Conservation (phyloP, 2,329 filamentous ascomycete genomes). For the Colletotrichum siamense region DNA sequence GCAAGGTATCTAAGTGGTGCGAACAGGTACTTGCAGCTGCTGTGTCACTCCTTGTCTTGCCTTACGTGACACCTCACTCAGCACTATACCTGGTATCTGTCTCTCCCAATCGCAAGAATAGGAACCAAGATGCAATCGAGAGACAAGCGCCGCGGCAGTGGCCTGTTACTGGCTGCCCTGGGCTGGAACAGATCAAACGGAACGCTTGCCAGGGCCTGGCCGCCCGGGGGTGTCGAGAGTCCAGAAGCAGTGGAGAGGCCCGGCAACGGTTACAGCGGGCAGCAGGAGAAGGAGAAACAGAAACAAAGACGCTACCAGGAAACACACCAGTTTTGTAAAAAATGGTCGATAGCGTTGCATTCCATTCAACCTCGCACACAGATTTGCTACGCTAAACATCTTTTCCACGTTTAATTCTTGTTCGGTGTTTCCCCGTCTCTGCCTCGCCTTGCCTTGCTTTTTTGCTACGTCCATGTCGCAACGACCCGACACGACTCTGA, state of each 20-base stretch:
- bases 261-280: not conserved
- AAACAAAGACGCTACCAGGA: slow-evolving; percentile 3
- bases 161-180: not conserved
- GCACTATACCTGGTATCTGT: not conserved
- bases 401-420: not conserved
- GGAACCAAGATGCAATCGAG: not conserved
- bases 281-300: slow-evolving; percentile 10
- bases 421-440: not conserved
- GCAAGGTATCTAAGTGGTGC: not conserved
- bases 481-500: not conserved
- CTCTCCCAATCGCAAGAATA: not conserved
- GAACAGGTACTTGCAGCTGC: not conserved
- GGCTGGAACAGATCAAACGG: not conserved
- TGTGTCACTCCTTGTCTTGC: not conserved
- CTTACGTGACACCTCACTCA: not conserved
- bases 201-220: not conserved
- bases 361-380: slow-evolving; percentile 6
- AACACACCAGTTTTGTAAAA: not conserved
- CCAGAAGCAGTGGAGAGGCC: not conserved
- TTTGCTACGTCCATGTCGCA: not conserved
- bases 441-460: not conserved
- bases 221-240: not conserved
- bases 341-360: slow-evolving; percentile 1
- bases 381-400: not conserved
- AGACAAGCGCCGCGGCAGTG: not conserved